These are phyloP conservation scores for Fusarium sp. DNA, from an alignment of 2,329 filamentous ascomycete species.

Conservation along the genomic window DNA sequence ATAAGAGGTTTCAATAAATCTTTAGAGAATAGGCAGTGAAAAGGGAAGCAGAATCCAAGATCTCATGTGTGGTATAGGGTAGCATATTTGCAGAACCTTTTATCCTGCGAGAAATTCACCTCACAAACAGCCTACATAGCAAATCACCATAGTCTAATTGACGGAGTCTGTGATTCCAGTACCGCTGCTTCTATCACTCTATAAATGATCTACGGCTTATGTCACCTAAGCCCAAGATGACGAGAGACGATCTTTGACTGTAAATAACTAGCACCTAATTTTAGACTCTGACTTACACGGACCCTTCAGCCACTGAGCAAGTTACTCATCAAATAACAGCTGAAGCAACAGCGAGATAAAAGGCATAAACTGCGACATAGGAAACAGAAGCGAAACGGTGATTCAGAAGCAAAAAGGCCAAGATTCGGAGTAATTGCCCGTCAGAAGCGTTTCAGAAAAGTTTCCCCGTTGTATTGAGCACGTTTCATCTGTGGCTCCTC, in stretches of 20 bases:
- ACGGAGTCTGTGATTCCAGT: not conserved
- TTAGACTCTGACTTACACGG: not conserved
- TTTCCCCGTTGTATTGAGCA: constrained; percentile 40
- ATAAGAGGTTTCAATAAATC: not conserved
- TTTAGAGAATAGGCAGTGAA: no score
- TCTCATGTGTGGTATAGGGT: not conserved
- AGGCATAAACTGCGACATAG: not conserved
- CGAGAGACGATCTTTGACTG: constrained; percentile 5
- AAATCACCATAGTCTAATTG: not conserved
- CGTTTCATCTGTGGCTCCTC: constrained; percentile 32
- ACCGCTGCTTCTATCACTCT: not conserved
- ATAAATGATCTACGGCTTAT: not conserved
- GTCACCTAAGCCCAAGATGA: constrained; percentile 7
- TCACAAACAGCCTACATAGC: not conserved
- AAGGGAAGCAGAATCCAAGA: not conserved
- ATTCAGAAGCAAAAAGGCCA: not conserved
- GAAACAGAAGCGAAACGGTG: not conserved
- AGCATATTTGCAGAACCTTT: not conserved
- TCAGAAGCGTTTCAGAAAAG: constrained; percentile 26
- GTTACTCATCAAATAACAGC: not conserved
- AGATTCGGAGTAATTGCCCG: constrained; percentile 12
- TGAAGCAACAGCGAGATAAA: not conserved
- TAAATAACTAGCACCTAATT: not conserved
- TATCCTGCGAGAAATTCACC: not conserved
- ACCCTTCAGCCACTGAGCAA: not conserved